Percentiles rank a stretch among this genome's conserved stretches.
Conservation (phyloP, 2,329 filamentous ascomycete species). For the Mycocentrospora acerina region DNA sequence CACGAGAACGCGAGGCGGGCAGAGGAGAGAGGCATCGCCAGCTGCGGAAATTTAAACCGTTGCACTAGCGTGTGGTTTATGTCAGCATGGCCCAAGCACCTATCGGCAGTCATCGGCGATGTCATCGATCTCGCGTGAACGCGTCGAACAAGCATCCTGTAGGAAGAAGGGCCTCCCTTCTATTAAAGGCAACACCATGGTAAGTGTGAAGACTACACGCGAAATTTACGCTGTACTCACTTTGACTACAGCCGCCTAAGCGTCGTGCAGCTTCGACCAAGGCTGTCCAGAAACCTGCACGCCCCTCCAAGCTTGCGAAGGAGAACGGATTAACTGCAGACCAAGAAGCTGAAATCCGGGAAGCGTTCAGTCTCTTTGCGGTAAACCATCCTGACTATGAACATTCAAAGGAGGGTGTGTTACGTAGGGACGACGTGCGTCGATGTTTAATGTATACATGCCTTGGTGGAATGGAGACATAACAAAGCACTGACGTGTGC, state of each 20-base stretch:
- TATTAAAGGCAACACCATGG: conserved; percentile 14
- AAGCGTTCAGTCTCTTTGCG: conserved; percentile 82
- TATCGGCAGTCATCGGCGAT: too few relatives aligned
- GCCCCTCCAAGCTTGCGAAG: conserved; percentile 85
- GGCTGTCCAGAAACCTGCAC: conserved; percentile 37
- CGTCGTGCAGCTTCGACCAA: conserved; percentile 27
- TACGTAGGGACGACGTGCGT: conserved; percentile 48
- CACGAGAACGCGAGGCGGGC: too few relatives aligned
- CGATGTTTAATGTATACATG: conserved; percentile 53
- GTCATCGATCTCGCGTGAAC: too few relatives aligned
- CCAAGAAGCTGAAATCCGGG: conserved; percentile 86
- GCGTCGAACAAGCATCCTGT: too few relatives aligned
- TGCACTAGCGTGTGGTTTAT: too few relatives aligned
- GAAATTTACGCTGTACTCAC: neutral
- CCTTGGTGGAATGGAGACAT: neutral
- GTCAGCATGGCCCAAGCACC: too few relatives aligned
- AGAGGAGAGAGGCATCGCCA: too few relatives aligned
- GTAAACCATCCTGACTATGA: conserved; percentile 55
- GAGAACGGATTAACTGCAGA: conserved; percentile 82
- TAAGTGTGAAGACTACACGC: conserved; percentile 3
- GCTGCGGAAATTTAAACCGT: too few relatives aligned
- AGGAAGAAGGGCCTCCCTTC: too few relatives aligned
- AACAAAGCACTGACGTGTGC: conserved; percentile 4
- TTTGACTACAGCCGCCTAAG: conserved; percentile 27
- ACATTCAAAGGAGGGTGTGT: conserved; percentile 62